Base-by-base conservation (phyloP, 805 yeast genomes). In the Candida ovalis region DNA sequence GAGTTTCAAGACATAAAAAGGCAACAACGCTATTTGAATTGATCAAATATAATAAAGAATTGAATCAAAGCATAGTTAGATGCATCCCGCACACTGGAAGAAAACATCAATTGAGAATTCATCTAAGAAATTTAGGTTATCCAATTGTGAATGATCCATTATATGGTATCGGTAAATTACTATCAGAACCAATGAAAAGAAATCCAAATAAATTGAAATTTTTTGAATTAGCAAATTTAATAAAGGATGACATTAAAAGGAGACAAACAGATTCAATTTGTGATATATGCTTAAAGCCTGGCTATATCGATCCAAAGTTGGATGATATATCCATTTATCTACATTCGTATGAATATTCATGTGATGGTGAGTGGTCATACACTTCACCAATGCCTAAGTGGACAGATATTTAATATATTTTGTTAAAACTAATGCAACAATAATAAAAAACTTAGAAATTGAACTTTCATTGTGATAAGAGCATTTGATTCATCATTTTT, bases 81-180 rank as follows among this genome's bases (percentile, higher is more conserved):
- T 78, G 82, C 51, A 54, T 56, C 25, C 80, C 82, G 0, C 45
- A 69, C 2, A 71, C 78, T 0, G 84, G 84, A 0, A 69, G 73
- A 43, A 75, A 73, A 63, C 84, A 79, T 62, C 84, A 79, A 55
- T 76, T 79, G 19, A 62, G 84, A 13, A 76, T 78, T 7, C 84
- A 79, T 58, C 58, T 78, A 15, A 60, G 80, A 17, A 74, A 76
- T 50, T 46, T 77, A 44, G 74, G 74, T 0, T 56, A 49, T 44
- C 71, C 72, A 1, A 64, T 68, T 4, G 51, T 53, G 1, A 61
- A 64, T 39, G 72, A 68, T 44, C 62, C 66, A 12, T 38, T 67
- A 19, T 68, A 67, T 44, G 52, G 55, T 2, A 25, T 27, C 2
- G 44, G 52, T 7, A 47, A 50, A 36, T 43, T 48, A 6, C 41